Base-by-base conservation (phyloP, 441 rosid genomes). In the Croton laevigatus region DNA sequence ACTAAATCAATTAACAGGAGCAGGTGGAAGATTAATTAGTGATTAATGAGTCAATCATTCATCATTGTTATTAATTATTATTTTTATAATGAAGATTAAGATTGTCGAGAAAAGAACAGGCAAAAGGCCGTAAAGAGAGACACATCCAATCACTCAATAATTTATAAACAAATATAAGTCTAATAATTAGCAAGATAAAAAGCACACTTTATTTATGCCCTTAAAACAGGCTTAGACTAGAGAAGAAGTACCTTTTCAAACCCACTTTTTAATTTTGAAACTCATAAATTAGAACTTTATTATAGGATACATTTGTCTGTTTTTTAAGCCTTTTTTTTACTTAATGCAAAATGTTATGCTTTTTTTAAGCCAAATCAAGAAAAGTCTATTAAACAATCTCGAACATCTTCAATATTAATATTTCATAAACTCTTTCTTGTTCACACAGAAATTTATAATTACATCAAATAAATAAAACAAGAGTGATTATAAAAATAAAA, bases 31-130 rank as follows among this genome's bases (percentile, higher is more conserved):
- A 6, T 34, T 53, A 20, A n/a, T n/a, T n/a, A n/a, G 70, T 67
- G 61, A 67, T 49, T 60, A 60, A 48, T 52, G 57, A 52, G 49
- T 49, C 52, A 70, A 49, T 60, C 13, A 69, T 69, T 45, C 5
- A 17, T 6, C 9, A 34, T 36, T 14, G n/a, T n/a, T n/a, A n/a
- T 49, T 55, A 57, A 27, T 63, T 58, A 52, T 52, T 38, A 52
- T 71, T 52, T 36, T 37, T 51, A 16, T 54, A 65, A 66, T 65
- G 51, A 46, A 38, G 9, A 60, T 73, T 58, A 62, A 68, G 52
- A 36, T 46, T 81, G 84, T 72, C 78, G 67, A 67, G 2, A 78
- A 82, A 84, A 76, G 80, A 62, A 27, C 2, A 59, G 72, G 73
- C 81, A 78, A 71, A 57, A 44, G 68, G 80, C 81, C 81, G 75